Conservation (phyloP, 1,284 basidiomycete species). For the Microbotryum scabiosae region DNA sequence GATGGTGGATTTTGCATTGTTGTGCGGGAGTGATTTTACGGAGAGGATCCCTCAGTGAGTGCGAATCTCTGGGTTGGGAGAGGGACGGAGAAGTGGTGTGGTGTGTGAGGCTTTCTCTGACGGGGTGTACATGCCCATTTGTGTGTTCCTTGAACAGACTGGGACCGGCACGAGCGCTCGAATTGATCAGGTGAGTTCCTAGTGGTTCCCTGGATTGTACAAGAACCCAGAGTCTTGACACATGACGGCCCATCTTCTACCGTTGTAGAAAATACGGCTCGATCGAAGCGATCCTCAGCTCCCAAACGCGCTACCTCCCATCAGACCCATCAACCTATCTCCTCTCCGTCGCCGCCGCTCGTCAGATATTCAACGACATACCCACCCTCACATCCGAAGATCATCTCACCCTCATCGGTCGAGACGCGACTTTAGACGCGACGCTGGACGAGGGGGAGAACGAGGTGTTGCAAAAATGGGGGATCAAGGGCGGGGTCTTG, state of each 20-base stretch:
- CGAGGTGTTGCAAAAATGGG: too few species aligned
- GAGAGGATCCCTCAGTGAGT: conserved; percentile 50
- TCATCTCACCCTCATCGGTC: too few species aligned
- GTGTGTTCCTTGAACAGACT: conserved; percentile 47
- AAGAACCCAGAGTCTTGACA: too few species aligned
- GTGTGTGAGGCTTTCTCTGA: too few species aligned
- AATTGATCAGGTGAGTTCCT: conserved; percentile 52
- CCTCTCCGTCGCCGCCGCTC: conserved; percentile 52
- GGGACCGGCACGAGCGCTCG: conserved; percentile 63
- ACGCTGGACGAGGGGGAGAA: too few species aligned
- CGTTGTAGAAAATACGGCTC: conserved; percentile 53
- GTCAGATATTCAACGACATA: conserved; percentile 54
- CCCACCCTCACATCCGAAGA: conserved; percentile 50
- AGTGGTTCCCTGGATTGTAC: too few species aligned
- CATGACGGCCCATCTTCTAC: too few species aligned
- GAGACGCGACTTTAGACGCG: too few species aligned
- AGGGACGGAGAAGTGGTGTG: too few species aligned
- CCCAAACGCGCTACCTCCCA: conserved; percentile 36
- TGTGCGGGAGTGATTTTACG: conserved; percentile 82
- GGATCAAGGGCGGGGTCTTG: too few species aligned
- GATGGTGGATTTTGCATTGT: conserved; percentile 71
- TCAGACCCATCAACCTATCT: conserved; percentile 48
- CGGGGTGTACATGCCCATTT: background rate
- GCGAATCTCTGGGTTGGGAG: too few species aligned
- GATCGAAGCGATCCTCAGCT: conserved; percentile 62